Base-by-base conservation (phyloP, 75 land plant genomes). In the Cupressus sempervirens region DNA sequence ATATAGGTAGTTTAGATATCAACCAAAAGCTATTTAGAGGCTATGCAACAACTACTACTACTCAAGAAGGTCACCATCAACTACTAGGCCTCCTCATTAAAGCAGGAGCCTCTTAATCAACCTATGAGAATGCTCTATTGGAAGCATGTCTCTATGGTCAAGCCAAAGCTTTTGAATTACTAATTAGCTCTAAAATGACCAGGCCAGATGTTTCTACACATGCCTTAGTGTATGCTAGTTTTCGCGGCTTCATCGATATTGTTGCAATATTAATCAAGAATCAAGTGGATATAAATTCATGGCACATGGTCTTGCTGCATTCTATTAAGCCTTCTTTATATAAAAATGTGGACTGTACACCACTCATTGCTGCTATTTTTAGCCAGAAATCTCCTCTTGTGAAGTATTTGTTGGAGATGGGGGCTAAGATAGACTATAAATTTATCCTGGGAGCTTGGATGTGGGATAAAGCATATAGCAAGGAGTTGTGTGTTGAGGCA, bases 21-120 rank as follows among this genome's bases (percentile, higher is more conserved):
- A 89, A 92, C 36, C 89, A 91, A 76, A 86, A 89, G 77, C 58
- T 91, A 12, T 92, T 89, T 52, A 62, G 92, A 80, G 93, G 93
- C 16, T 92, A 85, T 88, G 92, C 93, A 58, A 91, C 89, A 26
- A 91, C 93, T 23, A 90, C 93, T 83, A 92, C 93, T 80, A 89
- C 92, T 23, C 75, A 91, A n/a, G 90, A 89, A 86, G 92, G 91
- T 15, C 92, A 92, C 38, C 46, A 73, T 70, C 81, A 75, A 62
- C 68, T 91, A 45, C 75, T 92, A 26, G 84, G 86, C 34, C 76
- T 91, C 83, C 88, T 92, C 32, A 85, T 88, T 10, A 87, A 92
- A 81, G 89, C 93, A 56, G 90, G 92, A 12, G 90, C 90, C 8
- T 86, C 88, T n/a, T 90, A 92, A 81, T 82, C 86, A 65, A 92